phyloP scores from a whole-genome alignment of 2,329 filamentous ascomycete genomes.

The Penicillium decumbens region DNA sequence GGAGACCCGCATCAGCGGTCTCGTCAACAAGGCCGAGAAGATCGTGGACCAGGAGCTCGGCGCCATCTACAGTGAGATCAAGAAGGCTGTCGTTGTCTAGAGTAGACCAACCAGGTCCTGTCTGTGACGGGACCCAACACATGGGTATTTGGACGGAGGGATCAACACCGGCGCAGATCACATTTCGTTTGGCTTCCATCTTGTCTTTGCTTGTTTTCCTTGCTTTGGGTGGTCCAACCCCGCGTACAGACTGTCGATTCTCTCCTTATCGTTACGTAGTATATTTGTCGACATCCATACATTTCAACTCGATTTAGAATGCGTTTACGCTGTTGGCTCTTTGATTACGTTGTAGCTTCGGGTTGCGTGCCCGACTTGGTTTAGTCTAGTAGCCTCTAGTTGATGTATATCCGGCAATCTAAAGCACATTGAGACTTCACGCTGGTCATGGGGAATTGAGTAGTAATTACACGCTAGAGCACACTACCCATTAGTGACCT shows the following conservation, averaged over 20 bases:
- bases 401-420: background rate
- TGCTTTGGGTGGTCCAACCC: conserved; percentile 17
- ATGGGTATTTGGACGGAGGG: conserved; percentile 26
- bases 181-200: conserved; percentile 18
- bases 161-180: conserved; percentile 29
- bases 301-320: conserved; percentile 25
- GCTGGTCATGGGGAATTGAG: too few species aligned
- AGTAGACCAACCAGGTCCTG: conserved; percentile 34
- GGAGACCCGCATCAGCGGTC: conserved; percentile 37
- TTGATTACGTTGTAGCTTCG: background rate
- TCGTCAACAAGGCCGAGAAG: conserved; percentile 49
- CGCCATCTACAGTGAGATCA: conserved; percentile 43
- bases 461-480: too few species aligned
- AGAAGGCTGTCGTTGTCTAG: conserved; percentile 42
- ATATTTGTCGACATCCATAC: conserved; percentile 25
- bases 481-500: too few species aligned
- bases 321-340: background rate
- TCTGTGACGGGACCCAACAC: conserved; percentile 18
- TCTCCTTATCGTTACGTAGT: conserved; percentile 25
- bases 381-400: background rate
- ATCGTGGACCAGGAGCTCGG: conserved; percentile 44
- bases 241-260: conserved; percentile 20
- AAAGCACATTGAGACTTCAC: too few species aligned
- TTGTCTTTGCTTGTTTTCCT: conserved; percentile 9
- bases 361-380: background rate